A percentile compares a stretch with the other conserved stretches of the same genome.
Evolutionary conservation across 805 yeast genomes (phyloP).

Genomic region (Candida taoyuanica): DNA sequence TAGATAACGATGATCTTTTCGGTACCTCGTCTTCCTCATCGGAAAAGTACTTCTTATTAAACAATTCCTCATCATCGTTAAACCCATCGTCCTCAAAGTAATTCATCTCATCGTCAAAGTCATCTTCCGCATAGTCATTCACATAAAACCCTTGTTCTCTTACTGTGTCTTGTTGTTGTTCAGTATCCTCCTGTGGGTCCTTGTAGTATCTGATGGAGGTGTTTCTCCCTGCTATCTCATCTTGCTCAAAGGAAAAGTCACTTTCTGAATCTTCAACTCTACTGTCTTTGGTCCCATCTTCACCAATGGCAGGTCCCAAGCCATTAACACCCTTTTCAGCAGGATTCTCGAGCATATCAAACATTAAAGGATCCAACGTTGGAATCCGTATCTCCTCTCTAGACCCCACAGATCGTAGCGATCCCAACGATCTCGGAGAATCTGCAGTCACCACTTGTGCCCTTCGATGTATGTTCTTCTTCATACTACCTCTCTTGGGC

Average conservation of each 20-base stretch:
- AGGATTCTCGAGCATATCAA: neutral
- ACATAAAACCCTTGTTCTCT: constrained; percentile 32
- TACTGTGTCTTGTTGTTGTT: constrained; percentile 16
- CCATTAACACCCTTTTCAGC: neutral
- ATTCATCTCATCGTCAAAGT: constrained; percentile 39
- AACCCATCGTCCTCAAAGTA: constrained; percentile 32
- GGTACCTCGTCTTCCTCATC: constrained; percentile 24
- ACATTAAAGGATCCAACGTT: constrained; percentile 5
- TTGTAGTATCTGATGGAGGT: constrained; percentile 51
- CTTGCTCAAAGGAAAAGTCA: constrained; percentile 48
- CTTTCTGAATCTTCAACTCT: too few species aligned
- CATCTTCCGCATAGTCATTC: constrained; percentile 36
- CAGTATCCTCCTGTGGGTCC: constrained; percentile 20
- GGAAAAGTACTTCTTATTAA: constrained; percentile 24
- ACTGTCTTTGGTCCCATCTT: too few species aligned
- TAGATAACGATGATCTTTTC: neutral
- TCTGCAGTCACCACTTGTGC: constrained; percentile 25
- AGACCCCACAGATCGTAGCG: constrained; percentile 5
- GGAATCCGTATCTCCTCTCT: constrained; percentile 6
- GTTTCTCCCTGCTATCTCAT: constrained; percentile 43
- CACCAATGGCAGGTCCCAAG: constrained; percentile 2
- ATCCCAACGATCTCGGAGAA: constrained; percentile 3
- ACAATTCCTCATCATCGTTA: constrained; percentile 32
- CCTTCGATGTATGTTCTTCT: constrained; percentile 21
- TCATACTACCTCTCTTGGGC: constrained; percentile 1